A percentile compares a stretch with the other conserved stretches of the same genome.
phyloP scores from a whole-genome alignment of 106 monocot species.

The Dioscorea alata region DNA sequence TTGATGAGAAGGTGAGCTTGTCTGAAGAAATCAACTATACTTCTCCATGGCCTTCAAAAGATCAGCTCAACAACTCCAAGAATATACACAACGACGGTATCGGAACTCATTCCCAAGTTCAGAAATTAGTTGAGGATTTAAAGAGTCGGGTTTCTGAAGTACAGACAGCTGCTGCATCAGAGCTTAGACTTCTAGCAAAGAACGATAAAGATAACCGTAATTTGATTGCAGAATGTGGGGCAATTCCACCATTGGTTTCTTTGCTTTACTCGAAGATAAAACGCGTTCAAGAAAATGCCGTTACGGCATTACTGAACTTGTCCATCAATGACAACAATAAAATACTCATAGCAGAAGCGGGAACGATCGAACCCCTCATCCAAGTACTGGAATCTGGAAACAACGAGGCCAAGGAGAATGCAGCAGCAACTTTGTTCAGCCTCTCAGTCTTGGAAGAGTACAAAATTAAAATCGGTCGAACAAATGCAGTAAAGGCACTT shows the following conservation, averaged over 20 bases:
- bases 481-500: constrained; percentile 53
- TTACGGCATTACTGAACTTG: constrained; percentile 78
- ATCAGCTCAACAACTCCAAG: constrained; percentile 4
- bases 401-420: constrained; percentile 59
- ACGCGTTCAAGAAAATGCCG: constrained; percentile 71
- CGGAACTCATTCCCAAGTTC: constrained; percentile 23
- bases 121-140: constrained; percentile 49
- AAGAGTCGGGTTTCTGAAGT: constrained; percentile 31
- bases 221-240: constrained; percentile 65
- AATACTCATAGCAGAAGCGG: constrained; percentile 52
- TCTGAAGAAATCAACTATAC: constrained; percentile 8
- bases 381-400: constrained; percentile 58
- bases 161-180: constrained; percentile 42
- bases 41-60: constrained; percentile 23
- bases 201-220: constrained; percentile 64
- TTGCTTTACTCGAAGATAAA: constrained; percentile 49
- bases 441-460: constrained; percentile 68
- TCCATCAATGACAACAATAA: constrained; percentile 68
- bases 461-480: constrained; percentile 60
- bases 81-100: not conserved
- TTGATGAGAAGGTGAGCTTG: constrained; percentile 34
- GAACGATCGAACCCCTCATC: constrained; percentile 69
- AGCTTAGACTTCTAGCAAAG: constrained; percentile 60
- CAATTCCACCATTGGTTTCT: constrained; percentile 46
- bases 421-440: constrained; percentile 77